Base-by-base conservation (phyloP, 2,329 filamentous ascomycete species). In the Fusarium sp. region DNA sequence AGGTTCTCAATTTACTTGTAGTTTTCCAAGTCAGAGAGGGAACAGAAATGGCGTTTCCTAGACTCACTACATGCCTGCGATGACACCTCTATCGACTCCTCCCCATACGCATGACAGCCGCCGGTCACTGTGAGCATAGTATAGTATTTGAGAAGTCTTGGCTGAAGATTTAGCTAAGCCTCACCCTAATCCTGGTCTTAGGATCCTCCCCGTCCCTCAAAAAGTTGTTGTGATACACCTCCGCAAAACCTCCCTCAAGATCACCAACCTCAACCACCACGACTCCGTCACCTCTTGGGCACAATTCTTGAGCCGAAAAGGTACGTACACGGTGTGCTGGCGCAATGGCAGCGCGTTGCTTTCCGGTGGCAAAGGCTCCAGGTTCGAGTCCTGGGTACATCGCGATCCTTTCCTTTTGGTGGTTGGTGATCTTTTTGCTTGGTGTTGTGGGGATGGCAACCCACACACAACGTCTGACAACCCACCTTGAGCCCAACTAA, bases 351-450 rank as follows among this genome's bases (percentile, higher is more conserved):
- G 74, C 59, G 78, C 76, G 77, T 80, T 77, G 77, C 79, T 80
- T 80, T 81, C 80, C 79, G 80, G 80, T 81, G 80, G 80, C 76
- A 76, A 79, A 81, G 78, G 78, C 60, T 82, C 73, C 76, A 80
- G 80, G 80, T 81, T 81, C 80, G 80, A 81, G 77, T 79, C 80
- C 79, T 80, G 77, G 75, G 75, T 50, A 65, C 70, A 81, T 36
- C 79, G 60, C 56, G 40, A 42, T 58, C 2, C 57, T 27, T n/a
- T 47, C 31, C n/a, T 56, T 40, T 9, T 18, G 10, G 4, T 56
- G 27, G 50, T 31, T 52, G 47, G 31, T 50, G 10, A 47, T 3
- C 16, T 50, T 58, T 66, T 63, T 63, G 35, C 20, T 27, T 59
- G 56, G 33, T 38, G 33, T 38, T 59, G 56, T 36, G 35, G 56